Evolutionary conservation across 1,284 basidiomycete species (phyloP), one percentile per base, ranked within the genome.

Genomic region (Fomes fomentarius): DNA sequence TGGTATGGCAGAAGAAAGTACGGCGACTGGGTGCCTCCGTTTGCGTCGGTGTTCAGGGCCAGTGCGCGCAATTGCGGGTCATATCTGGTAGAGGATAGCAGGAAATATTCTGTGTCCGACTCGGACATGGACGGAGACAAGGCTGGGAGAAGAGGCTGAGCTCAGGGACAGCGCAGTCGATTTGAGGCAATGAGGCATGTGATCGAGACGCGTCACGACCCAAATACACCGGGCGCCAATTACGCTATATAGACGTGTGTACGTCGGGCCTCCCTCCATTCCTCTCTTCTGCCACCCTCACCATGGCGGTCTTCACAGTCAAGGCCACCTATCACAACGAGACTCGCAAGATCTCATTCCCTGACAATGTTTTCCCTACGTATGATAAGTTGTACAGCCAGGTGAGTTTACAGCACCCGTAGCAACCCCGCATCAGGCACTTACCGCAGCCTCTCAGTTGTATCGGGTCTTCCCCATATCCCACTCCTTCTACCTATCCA

Each of bases 381-480:
- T 80, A 73, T 53, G 56, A 70, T 0, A 69, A 79, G 48, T 68
- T 81, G 37, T 68, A 70, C 49, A 63, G 71, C 33, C 79, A 82
- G 76, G 79, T 79, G 58, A 21, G 70, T 57, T 55, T 50, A 12
- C 0, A 34, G 33, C 40, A 19, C 34, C 49, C 44, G 33, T 52
- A 41, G 40, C 38, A 40, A 33, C 30, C 39, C 47, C 39, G 41
- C 50, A 44, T 40, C 45, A 31, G 46, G 56, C 45, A 52, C 38
- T 50, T 64, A 57, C 53, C 52, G 52, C 56, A 60, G 51, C 60
- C 22, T 50, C 51, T 41, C 61, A 91, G 89, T 78, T 91, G 54
- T 79, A 78, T 69, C 84, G 85, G 62, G 76, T 90, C 56, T 89
- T 91, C 66, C 80, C 82, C 60, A 77, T 85, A 52, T 77, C 76